Conservation (phyloP, 2,329 filamentous ascomycete genomes). For the Ophiostoma sp. region DNA sequence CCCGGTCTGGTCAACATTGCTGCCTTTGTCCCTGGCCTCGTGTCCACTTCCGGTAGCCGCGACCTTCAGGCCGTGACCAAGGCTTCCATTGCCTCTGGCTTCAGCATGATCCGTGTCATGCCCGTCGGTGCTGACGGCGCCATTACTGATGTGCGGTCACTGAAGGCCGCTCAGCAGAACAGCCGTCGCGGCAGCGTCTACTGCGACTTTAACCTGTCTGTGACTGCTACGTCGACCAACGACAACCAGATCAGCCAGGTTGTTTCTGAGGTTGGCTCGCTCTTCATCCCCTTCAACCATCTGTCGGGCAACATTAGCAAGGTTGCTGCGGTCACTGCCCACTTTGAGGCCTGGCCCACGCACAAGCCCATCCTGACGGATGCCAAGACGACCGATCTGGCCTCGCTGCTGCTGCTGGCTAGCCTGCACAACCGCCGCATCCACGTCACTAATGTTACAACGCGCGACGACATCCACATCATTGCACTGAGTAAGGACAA, state of each 20-base stretch:
- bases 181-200: slow-evolving; percentile 56
- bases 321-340: slow-evolving; percentile 70
- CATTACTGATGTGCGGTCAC: slow-evolving; percentile 65
- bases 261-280: slow-evolving; percentile 67
- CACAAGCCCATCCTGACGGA: slow-evolving; percentile 78
- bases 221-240: slow-evolving; percentile 67
- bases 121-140: slow-evolving; percentile 67
- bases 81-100: slow-evolving; percentile 68
- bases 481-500: slow-evolving; percentile 75
- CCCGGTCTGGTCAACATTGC: slow-evolving; percentile 73
- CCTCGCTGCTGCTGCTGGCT: slow-evolving; percentile 68
- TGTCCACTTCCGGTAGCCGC: slow-evolving; percentile 54
- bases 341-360: slow-evolving; percentile 71
- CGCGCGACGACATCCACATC: slow-evolving; percentile 70
- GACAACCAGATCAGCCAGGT: slow-evolving; percentile 69
- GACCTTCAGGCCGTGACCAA: slow-evolving; percentile 67
- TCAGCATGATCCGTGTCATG: slow-evolving; percentile 76
- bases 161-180: slow-evolving; percentile 68
- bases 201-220: slow-evolving; percentile 77
- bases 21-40: slow-evolving; percentile 72
- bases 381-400: slow-evolving; percentile 69
- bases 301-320: slow-evolving; percentile 78
- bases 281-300: slow-evolving; percentile 80
- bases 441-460: slow-evolving; percentile 75
- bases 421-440: slow-evolving; percentile 73